phyloP scores from a whole-genome alignment of 208 protist genomes.

The Angomonas deanei region DNA sequence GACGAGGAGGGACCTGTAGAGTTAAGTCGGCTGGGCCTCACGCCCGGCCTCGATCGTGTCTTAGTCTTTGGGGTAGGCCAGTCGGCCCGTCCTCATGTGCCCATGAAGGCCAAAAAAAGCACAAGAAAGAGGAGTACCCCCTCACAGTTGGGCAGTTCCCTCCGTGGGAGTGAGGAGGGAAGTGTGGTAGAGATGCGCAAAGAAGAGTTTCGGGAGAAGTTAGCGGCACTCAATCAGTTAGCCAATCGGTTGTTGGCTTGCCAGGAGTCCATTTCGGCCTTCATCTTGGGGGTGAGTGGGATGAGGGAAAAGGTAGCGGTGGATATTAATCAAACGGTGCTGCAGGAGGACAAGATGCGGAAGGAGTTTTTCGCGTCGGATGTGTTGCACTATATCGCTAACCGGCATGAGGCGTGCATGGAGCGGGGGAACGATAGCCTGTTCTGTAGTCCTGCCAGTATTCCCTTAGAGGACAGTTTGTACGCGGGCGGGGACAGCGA shows the following conservation, averaged over 20 bases:
- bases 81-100: too few relatives aligned
- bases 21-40: too few relatives aligned
- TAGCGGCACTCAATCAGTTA: too few relatives aligned
- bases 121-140: too few relatives aligned
- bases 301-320: background rate
- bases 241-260: background rate
- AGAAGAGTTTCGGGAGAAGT: too few relatives aligned
- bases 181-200: too few relatives aligned
- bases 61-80: too few relatives aligned
- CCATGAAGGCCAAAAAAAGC: too few relatives aligned
- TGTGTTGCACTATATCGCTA: background rate
- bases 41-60: too few relatives aligned
- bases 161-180: too few relatives aligned
- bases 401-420: background rate
- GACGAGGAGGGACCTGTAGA: too few relatives aligned
- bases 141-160: too few relatives aligned
- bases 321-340: background rate
- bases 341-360: background rate
- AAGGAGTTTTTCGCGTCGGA: background rate
- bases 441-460: background rate
- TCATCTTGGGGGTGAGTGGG: background rate
- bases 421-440: background rate
- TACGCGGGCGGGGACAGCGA: constrained; percentile 14
- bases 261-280: background rate
- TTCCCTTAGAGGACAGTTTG: background rate